phyloP scores from a whole-genome alignment of 2,329 filamentous ascomycete species.

The Phyllosticta paracitricarpa region DNA sequence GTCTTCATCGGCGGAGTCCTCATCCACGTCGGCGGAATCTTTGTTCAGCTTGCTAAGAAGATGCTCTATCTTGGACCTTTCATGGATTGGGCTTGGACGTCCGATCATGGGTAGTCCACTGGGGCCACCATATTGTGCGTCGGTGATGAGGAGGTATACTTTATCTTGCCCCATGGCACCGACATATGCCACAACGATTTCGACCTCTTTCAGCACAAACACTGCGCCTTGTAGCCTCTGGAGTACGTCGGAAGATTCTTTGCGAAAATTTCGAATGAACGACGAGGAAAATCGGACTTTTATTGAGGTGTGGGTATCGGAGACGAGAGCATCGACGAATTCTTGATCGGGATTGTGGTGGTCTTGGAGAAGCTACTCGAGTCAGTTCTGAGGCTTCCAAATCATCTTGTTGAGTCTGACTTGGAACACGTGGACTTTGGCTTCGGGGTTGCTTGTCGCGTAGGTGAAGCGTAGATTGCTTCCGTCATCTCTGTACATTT shows the following conservation, averaged over 20 bases:
- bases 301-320: slow-evolving; percentile 20
- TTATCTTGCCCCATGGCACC: not conserved
- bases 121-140: not conserved
- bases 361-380: not conserved
- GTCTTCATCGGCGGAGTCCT: not conserved
- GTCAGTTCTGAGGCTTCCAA: not conserved
- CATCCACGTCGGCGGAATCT: not conserved
- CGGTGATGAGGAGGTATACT: not conserved
- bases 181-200: not conserved
- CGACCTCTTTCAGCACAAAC: slow-evolving; percentile 10
- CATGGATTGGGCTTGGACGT: not conserved
- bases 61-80: not conserved
- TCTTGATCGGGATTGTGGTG: slow-evolving; percentile 12
- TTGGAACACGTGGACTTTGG: slow-evolving; percentile 18
- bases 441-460: slow-evolving; percentile 2
- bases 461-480: slow-evolving; percentile 22
- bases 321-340: slow-evolving; percentile 15
- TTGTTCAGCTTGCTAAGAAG: not conserved
- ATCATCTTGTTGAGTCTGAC: slow-evolving; percentile 5
- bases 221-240: slow-evolving; percentile 4
- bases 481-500: slow-evolving; percentile 25
- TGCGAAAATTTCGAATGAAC: slow-evolving; percentile 12
- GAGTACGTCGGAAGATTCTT: not conserved
- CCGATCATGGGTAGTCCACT: not conserved
- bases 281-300: slow-evolving; percentile 13